Evolutionary conservation across 2,329 filamentous ascomycete species (phyloP), one percentile per base, ranked within the genome.

Genomic region (Ascomycota sp.): DNA sequence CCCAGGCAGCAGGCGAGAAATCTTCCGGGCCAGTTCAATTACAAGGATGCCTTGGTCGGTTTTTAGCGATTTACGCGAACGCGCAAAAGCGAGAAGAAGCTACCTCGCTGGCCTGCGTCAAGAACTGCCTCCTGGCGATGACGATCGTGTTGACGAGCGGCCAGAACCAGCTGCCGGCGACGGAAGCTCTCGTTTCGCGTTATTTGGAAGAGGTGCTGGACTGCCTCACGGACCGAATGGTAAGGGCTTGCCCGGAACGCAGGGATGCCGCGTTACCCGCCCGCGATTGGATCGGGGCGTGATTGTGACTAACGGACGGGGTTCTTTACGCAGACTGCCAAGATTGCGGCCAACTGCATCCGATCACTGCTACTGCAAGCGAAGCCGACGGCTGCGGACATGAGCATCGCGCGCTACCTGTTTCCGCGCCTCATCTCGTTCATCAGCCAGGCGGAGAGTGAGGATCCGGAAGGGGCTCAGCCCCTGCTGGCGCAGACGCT

Each of bases 81-180:
- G 75, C 75, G 0, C 79, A 85, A 51, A 79, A 74, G 46, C 67
- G 79, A 25, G 78, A 85, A 43, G 53, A 50, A 7, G 73, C 85
- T 13, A 73, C 76, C 5, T 82, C 83, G 3, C 61, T 98, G 17
- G 61, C 76, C 2, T 92, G 83, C 48, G 86, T 94, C 44, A 94
- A 91, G 59, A 98, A 95, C 45, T 79, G 77, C 4, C 67, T 98
- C 5, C 62, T 98, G 28, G 81, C 83, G 1, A 75, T 77, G 28
- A 93, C 89, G 0, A 78, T 98, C 35, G 65, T 98, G 7, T 73
- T 98, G 35, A 93, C 82, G 7, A 75, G 75, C 25, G 78, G 80
- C 6, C 65, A 71, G 35, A 78, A 78, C 38, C 64, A 74, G 26
- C 65, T 95, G 32, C 68, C 73, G 1, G 67, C 79, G 1, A 69